A percentile compares a stretch with the other conserved stretches of the same genome.
These are phyloP conservation scores for Metschnikowia baotianmanensis DNA, from an alignment of 805 yeast species.

Conservation along the genomic window DNA sequence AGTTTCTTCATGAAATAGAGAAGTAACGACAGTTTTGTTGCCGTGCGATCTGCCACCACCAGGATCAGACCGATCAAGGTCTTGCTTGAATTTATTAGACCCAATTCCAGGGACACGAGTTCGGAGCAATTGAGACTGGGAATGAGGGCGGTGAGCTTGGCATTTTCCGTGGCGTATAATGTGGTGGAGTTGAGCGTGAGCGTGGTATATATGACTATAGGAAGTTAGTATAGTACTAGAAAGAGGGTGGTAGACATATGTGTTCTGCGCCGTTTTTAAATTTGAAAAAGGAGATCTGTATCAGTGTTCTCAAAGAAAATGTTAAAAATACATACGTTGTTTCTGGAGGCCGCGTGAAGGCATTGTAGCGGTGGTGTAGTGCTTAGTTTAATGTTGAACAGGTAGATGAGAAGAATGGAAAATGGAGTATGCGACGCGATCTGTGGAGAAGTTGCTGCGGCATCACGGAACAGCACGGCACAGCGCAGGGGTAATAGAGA, in stretches of 20 bases:
- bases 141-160: constrained; percentile 37
- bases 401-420: neutral
- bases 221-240: neutral
- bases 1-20: constrained; percentile 51
- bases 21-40: constrained; percentile 29
- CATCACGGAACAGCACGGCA: neutral
- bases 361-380: constrained; percentile 1
- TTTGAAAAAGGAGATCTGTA: neutral
- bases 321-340: constrained; percentile 14
- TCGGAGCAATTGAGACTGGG: constrained; percentile 52
- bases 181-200: constrained; percentile 57
- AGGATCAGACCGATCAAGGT: constrained; percentile 40
- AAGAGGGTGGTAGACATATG: constrained; percentile 9
- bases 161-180: constrained; percentile 55
- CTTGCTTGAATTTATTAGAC: constrained; percentile 49
- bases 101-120: constrained; percentile 51
- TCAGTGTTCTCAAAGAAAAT: neutral
- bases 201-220: constrained; percentile 46
- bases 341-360: constrained; percentile 10
- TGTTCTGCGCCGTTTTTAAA: too few species aligned
- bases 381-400: neutral
- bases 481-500: constrained; percentile 9
- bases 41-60: constrained; percentile 24
- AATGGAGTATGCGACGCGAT: constrained; percentile 2
- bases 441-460: constrained; percentile 4